Evolutionary conservation across 495 filamentous ascomycete genomes (phyloP).

Genomic region (Tetracladium marchalianum): DNA sequence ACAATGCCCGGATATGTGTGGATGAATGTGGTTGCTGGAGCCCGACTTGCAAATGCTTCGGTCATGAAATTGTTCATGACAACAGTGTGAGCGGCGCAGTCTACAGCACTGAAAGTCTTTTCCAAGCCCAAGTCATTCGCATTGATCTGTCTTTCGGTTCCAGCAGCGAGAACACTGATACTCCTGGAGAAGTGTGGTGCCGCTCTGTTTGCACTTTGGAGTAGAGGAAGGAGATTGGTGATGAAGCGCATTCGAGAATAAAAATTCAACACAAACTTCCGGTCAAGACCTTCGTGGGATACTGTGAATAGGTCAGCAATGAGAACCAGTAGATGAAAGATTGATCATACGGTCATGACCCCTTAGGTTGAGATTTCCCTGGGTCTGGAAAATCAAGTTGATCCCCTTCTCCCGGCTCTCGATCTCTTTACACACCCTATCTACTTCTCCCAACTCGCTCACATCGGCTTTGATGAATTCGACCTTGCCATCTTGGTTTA

Average conservation of each 20-base stretch:
- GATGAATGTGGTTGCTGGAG: constrained; percentile 45
- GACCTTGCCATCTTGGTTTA: constrained; percentile 21
- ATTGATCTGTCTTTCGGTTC: constrained; percentile 7
- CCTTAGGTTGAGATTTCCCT: constrained; percentile 19
- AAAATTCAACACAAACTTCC: constrained; percentile 20
- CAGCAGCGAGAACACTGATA: constrained; percentile 14
- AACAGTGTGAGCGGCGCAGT: constrained; percentile 13
- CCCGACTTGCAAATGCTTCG: constrained; percentile 34
- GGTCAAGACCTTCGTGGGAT: constrained; percentile 20
- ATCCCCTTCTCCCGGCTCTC: constrained; percentile 12
- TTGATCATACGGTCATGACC: constrained; percentile 11
- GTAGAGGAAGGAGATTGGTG: constrained; percentile 19
- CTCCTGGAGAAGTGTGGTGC: constrained; percentile 18
- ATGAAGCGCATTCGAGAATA: constrained; percentile 26
- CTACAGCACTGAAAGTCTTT: constrained; percentile 5
- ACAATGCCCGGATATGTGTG: constrained; percentile 48
- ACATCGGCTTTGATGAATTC: constrained; percentile 22
- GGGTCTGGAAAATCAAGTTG: constrained; percentile 23
- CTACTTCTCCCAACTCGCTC: constrained; percentile 19
- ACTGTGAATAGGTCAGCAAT: constrained; percentile 5
- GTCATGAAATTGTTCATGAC: constrained; percentile 19
- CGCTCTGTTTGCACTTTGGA: constrained; percentile 10
- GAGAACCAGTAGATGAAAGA: background rate
- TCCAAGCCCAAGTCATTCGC: constrained; percentile 12
- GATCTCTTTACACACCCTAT: constrained; percentile 23